phyloP scores from a whole-genome alignment of 495 filamentous ascomycete species.

The Lepidopterella palustris region DNA sequence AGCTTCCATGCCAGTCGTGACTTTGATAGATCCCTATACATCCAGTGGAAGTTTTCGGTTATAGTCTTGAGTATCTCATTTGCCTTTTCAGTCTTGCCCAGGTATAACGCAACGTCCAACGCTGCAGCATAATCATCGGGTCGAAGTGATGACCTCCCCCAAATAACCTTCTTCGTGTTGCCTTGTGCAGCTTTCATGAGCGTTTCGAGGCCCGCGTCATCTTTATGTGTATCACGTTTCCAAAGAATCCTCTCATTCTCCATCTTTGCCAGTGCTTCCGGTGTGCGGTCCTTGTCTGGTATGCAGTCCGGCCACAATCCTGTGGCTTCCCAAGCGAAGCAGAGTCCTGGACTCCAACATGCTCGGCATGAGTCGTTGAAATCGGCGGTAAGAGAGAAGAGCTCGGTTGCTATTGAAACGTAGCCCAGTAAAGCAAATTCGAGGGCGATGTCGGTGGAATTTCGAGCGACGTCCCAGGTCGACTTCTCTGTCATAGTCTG shows the following conservation, averaged over 20 bases:
- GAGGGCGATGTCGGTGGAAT: slow-evolving; percentile 21
- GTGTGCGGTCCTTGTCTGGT: slow-evolving; percentile 13
- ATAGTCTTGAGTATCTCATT: slow-evolving; percentile 18
- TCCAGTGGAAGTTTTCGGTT: slow-evolving; percentile 22
- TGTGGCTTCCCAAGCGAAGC: slow-evolving; percentile 27
- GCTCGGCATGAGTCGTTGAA: slow-evolving; percentile 15
- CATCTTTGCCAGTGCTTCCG: slow-evolving; percentile 12
- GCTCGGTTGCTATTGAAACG: slow-evolving; percentile 15
- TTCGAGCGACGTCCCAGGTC: slow-evolving; percentile 23
- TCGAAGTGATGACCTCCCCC: slow-evolving; percentile 11
- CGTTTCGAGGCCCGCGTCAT: slow-evolving; percentile 16
- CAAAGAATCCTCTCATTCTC: slow-evolving; percentile 25
- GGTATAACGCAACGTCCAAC: slow-evolving; percentile 20
- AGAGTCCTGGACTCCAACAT: slow-evolving; percentile 26
- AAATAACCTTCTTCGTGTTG: slow-evolving; percentile 7
- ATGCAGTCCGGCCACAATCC: slow-evolving; percentile 19
- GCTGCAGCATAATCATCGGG: slow-evolving; percentile 22
- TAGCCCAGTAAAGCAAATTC: slow-evolving; percentile 26
- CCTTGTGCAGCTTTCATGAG: slow-evolving; percentile 15
- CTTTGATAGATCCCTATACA: slow-evolving; percentile 18
- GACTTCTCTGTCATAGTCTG: slow-evolving; percentile 21
- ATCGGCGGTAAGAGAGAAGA: slow-evolving; percentile 14
- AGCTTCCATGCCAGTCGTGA: slow-evolving; percentile 18
- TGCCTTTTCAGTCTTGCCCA: slow-evolving; percentile 16
- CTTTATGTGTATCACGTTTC: slow-evolving; percentile 17